phyloP scores from a whole-genome alignment of 768 basidiomycete genomes.

The Lepiota brunneoincarnata region DNA sequence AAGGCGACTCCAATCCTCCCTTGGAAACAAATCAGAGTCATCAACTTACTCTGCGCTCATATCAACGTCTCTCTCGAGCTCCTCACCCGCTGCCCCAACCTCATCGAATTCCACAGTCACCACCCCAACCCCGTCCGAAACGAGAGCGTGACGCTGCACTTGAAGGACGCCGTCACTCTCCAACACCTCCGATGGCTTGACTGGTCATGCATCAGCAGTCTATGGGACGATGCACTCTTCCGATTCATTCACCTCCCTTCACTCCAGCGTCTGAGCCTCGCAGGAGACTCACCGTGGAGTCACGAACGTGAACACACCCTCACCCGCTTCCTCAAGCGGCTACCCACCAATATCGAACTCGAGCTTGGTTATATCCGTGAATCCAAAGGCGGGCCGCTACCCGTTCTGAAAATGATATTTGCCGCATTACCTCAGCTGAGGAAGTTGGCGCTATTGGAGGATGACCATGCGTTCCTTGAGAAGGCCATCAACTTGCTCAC shows the following conservation, averaged over 20 bases:
- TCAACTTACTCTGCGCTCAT: not conserved
- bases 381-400: not conserved
- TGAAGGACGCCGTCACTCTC: not conserved
- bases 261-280: not conserved
- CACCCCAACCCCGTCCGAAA: constrained; percentile 6
- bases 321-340: not conserved
- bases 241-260: not conserved
- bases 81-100: constrained; percentile 1
- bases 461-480: constrained; percentile 4
- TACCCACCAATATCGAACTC: not conserved
- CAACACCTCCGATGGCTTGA: constrained; percentile 5
- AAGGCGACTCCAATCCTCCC: constrained; percentile 6
- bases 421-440: not conserved
- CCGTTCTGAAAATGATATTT: constrained; percentile 1
- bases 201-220: not conserved
- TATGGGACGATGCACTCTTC: constrained; percentile 11
- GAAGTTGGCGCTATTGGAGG: not conserved
- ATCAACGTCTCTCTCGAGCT: constrained; percentile 7
- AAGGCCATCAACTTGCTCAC: not conserved
- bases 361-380: constrained; percentile 2
- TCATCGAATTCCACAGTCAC: constrained; percentile 4
- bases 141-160: not conserved
- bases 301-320: constrained; percentile 1
- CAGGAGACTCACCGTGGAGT: constrained; percentile 2
- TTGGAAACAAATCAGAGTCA: not conserved